phyloP scores from a whole-genome alignment of 305 asterid genomes.

The Solanum hybrid region DNA sequence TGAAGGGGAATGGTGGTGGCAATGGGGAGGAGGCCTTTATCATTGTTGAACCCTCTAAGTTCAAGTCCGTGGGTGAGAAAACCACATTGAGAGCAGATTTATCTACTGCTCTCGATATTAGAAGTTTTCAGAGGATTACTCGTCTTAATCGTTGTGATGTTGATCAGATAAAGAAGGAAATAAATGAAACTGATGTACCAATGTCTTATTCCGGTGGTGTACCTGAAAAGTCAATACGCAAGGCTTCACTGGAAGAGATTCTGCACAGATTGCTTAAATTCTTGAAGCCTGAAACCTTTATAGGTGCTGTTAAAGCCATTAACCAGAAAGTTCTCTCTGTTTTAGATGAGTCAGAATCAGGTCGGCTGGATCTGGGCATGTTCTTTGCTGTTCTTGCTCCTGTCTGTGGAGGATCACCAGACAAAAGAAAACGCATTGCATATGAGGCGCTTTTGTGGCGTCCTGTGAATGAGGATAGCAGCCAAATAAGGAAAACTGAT shows the following conservation, averaged over 20 bases:
- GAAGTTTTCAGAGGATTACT: constrained; percentile 85
- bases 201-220: constrained; percentile 75
- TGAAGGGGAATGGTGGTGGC: constrained; percentile 59
- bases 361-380: constrained; percentile 84
- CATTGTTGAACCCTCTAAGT: constrained; percentile 61
- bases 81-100: constrained; percentile 62
- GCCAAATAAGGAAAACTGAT: constrained; percentile 62
- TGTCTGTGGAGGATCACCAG: constrained; percentile 65
- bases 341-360: constrained; percentile 78
- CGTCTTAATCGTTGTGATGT: constrained; percentile 72
- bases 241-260: constrained; percentile 80
- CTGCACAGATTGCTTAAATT: constrained; percentile 60
- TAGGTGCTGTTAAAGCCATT: constrained; percentile 87
- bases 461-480: constrained; percentile 66
- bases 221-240: constrained; percentile 80
- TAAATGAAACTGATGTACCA: constrained; percentile 72
- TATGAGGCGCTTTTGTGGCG: constrained; percentile 87
- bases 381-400: constrained; percentile 84
- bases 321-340: constrained; percentile 77
- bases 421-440: constrained; percentile 71
- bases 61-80: constrained; percentile 66
- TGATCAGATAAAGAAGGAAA: constrained; percentile 70
- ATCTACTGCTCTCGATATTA: constrained; percentile 63
- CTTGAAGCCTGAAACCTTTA: constrained; percentile 89
- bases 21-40: constrained; percentile 57